Conservation (phyloP, 805 yeast genomes). For the Candida nitratophila region DNA sequence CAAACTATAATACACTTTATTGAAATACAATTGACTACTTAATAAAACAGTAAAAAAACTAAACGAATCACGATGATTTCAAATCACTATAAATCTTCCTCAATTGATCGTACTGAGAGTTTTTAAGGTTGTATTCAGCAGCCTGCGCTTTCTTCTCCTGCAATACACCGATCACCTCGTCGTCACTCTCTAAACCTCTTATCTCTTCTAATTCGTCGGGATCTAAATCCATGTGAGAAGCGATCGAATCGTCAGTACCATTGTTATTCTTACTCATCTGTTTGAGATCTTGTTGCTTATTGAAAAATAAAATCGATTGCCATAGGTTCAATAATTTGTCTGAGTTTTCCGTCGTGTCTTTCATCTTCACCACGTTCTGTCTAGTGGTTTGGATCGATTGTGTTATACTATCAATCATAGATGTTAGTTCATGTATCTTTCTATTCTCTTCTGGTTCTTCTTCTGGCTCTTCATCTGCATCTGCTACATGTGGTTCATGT, state of each 20-base stretch:
- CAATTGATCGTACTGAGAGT: not conserved
- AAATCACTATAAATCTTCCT: conserved; percentile 5
- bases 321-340: not conserved
- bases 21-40: no score
- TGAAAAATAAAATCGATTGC: not conserved
- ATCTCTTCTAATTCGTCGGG: not conserved
- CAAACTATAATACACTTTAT: no score
- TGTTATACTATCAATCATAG: not conserved
- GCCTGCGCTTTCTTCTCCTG: not conserved
- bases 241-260: not conserved
- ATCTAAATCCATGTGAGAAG: not conserved
- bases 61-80: no score
- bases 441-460: not conserved
- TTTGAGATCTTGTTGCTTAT: not conserved
- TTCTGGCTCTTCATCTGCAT: not conserved
- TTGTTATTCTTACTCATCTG: not conserved
- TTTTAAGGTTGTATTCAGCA: not conserved
- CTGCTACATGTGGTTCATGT: not conserved
- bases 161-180: not conserved
- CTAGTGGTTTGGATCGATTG: not conserved
- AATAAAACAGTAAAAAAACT: no score
- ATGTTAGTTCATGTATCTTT: not conserved
- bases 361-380: not conserved
- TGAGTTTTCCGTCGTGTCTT: not conserved
- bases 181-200: not conserved